Conservation (phyloP, 208 protist genomes). For the Trypanosoma vivax region DNA sequence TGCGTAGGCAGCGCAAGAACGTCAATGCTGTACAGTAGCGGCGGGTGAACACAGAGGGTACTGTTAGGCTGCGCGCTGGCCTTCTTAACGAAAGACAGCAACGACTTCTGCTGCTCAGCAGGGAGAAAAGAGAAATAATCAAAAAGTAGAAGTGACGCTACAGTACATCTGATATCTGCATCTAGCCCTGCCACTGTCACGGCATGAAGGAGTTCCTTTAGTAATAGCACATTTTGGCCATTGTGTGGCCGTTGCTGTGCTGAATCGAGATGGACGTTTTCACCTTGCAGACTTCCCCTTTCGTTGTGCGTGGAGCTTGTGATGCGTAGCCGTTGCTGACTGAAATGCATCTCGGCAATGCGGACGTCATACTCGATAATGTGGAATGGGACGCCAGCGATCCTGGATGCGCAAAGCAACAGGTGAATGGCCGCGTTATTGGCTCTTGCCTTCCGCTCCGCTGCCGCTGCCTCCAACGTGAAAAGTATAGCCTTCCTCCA, state of each 20-base stretch:
- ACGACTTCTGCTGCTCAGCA: constrained; percentile 28
- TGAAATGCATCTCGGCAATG: neutral
- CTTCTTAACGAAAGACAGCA: constrained; percentile 30
- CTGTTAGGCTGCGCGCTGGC: constrained; percentile 26
- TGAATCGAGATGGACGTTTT: neutral
- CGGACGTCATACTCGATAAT: constrained; percentile 15
- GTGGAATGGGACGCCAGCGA: constrained; percentile 16
- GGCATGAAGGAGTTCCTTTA: constrained; percentile 56
- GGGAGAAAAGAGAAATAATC: constrained; percentile 49
- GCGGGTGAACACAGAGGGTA: constrained; percentile 23
- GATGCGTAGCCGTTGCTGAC: neutral
- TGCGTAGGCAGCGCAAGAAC: constrained; percentile 65
- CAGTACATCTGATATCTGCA: constrained; percentile 23
- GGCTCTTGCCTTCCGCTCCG: constrained; percentile 20
- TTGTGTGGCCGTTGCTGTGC: constrained; percentile 14
- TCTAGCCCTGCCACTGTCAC: constrained; percentile 24
- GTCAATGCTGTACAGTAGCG: constrained; percentile 67
- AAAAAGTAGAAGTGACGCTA: constrained; percentile 72
- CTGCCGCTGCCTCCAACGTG: constrained; percentile 33
- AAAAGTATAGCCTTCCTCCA: constrained; percentile 38
- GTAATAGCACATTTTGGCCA: constrained; percentile 39
- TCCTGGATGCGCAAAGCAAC: constrained; percentile 24
- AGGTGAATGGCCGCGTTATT: constrained; percentile 27
- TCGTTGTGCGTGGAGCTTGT: neutral
- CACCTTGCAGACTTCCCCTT: neutral